Percentiles rank a stretch among this genome's conserved stretches.
phyloP scores from a whole-genome alignment of 2,329 filamentous ascomycete species.

The Macrophomina pseudophaseolina region DNA sequence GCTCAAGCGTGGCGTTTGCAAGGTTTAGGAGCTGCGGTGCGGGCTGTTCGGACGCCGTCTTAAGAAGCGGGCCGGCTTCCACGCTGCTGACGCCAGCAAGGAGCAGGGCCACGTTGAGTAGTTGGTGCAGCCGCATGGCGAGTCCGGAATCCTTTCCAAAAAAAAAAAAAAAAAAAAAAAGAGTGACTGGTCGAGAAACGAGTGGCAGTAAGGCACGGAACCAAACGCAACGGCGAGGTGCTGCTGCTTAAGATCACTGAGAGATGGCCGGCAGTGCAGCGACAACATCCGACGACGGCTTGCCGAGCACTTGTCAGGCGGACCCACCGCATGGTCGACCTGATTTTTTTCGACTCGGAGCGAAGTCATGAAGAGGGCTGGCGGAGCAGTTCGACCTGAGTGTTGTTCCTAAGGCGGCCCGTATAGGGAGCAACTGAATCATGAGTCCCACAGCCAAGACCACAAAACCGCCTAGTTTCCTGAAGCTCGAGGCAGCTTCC shows the following conservation, averaged over 20 bases:
- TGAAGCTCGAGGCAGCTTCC: background rate
- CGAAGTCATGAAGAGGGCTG: background rate
- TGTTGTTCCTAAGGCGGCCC: background rate
- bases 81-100: background rate
- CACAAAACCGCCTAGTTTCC: background rate
- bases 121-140: background rate
- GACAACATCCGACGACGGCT: slow-evolving; percentile 1
- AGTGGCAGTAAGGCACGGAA: background rate
- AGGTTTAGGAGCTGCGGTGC: background rate
- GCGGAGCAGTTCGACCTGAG: background rate
- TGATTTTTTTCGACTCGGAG: background rate
- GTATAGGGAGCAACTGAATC: background rate
- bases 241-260: background rate
- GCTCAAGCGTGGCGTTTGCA: slow-evolving; percentile 10
- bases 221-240: background rate
- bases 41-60: background rate
- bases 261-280: background rate
- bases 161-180: no score
- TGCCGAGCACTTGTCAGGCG: background rate
- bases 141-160: background rate
- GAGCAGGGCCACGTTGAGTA: slow-evolving; percentile 1
- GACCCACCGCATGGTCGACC: background rate
- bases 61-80: slow-evolving; percentile 4
- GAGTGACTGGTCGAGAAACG: background rate
- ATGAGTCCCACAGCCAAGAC: slow-evolving; percentile 3